Evolutionary conservation across 2,329 filamentous ascomycete species (phyloP).

Genomic region (Trichoderma harzianum): DNA sequence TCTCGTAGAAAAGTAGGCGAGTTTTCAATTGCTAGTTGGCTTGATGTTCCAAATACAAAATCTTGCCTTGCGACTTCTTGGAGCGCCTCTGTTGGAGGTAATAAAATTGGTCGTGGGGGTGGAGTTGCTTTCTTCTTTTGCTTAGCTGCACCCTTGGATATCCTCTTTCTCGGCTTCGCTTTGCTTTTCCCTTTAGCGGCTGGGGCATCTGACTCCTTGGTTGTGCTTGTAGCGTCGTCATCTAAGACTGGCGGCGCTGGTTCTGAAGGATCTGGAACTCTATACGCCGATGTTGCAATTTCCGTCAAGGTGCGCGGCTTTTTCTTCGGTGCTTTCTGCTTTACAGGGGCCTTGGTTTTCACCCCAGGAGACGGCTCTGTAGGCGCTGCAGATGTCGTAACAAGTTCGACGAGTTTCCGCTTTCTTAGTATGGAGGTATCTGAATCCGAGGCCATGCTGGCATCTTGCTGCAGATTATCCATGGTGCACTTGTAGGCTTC

Average conservation of each 20-base stretch:
- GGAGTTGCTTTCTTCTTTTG: conserved; percentile 42
- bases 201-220: neutral
- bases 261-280: conserved; percentile 32
- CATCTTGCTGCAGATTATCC: conserved; percentile 23
- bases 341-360: conserved; percentile 34
- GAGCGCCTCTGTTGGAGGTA: conserved; percentile 67
- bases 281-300: conserved; percentile 69
- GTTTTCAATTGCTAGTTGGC: conserved; percentile 72
- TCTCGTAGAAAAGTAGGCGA: conserved; percentile 64
- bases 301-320: conserved; percentile 76
- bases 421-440: conserved; percentile 45
- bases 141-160: conserved; percentile 36
- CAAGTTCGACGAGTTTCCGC: conserved; percentile 53
- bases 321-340: conserved; percentile 59
- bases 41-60: conserved; percentile 82
- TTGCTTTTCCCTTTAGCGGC: conserved; percentile 31
- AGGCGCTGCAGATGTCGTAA: conserved; percentile 34
- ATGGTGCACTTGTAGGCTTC: conserved; percentile 39
- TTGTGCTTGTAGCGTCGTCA: conserved; percentile 41
- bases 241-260: conserved; percentile 28
- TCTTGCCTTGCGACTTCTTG: conserved; percentile 66
- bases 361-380: conserved; percentile 21
- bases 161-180: conserved; percentile 32
- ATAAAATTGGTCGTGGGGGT: conserved; percentile 49
- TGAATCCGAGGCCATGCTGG: conserved; percentile 23